Conservation (phyloP, 306 rosid species). For the Lathyrus aphaca region DNA sequence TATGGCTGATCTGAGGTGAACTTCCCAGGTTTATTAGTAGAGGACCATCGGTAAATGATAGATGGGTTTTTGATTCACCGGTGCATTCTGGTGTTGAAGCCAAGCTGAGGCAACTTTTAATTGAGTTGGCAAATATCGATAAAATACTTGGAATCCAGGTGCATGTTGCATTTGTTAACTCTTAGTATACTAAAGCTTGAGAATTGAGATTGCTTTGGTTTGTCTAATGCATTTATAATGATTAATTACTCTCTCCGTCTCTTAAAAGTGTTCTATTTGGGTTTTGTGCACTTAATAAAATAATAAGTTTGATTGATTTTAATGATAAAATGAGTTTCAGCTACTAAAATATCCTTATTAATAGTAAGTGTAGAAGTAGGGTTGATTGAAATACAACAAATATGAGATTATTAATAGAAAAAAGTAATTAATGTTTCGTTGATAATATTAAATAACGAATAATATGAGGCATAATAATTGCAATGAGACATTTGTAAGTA, state of each 20-base stretch:
- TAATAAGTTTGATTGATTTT: too few relatives aligned
- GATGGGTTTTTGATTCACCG: constrained; percentile 83
- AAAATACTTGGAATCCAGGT: constrained; percentile 99
- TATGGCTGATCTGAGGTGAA: constrained; percentile 46
- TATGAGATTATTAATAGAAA: too few relatives aligned
- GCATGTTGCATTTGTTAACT: constrained; percentile 25
- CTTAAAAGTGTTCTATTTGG: too few relatives aligned
- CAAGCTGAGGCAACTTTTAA: constrained; percentile 75
- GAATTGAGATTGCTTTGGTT: constrained; percentile 24
- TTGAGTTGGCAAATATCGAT: constrained; percentile 73
- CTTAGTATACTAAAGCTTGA: constrained; percentile 16
- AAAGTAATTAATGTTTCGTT: too few relatives aligned
- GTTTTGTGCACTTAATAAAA: too few relatives aligned
- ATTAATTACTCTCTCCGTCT: background rate
- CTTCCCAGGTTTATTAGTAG: constrained; percentile 63
- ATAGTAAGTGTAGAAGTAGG: too few relatives aligned
- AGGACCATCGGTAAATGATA: constrained; percentile 76
- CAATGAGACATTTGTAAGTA: too few relatives aligned
- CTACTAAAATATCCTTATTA: too few relatives aligned
- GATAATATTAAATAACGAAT: too few relatives aligned
- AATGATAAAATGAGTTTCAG: too few relatives aligned
- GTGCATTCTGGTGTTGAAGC: constrained; percentile 79
- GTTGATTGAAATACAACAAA: too few relatives aligned
- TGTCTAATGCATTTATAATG: constrained; percentile 20
- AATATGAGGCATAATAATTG: too few relatives aligned